Conservation (phyloP, 2,329 filamentous ascomycete genomes). For the Xylariales sp. region DNA sequence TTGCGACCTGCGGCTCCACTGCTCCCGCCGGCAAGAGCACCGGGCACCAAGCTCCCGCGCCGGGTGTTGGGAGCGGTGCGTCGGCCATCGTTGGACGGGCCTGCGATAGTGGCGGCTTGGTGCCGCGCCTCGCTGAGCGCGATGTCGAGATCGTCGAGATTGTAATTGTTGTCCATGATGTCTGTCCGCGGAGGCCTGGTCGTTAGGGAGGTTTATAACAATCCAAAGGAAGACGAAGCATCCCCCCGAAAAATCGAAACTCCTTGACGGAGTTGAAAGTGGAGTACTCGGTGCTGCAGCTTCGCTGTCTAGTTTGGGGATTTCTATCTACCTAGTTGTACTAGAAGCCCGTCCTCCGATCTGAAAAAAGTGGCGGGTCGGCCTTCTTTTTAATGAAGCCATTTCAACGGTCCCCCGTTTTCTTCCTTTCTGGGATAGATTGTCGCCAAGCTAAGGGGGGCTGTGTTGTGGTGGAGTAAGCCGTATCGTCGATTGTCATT, state of each 20-base stretch:
- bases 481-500: constrained; percentile 31
- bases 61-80: constrained; percentile 44
- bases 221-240: constrained; percentile 28
- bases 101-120: constrained; percentile 38
- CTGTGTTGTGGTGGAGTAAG: constrained; percentile 27
- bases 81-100: constrained; percentile 38
- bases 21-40: neutral
- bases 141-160: constrained; percentile 47
- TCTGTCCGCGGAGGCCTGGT: neutral
- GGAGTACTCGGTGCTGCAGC: neutral
- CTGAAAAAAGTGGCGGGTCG: constrained; percentile 3
- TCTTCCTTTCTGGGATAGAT: constrained; percentile 9
- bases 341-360: neutral
- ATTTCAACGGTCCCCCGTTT: constrained; percentile 12
- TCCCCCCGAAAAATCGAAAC: constrained; percentile 16
- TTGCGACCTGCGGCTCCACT: constrained; percentile 17
- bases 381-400: constrained; percentile 13
- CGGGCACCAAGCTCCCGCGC: constrained; percentile 45
- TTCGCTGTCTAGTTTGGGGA: neutral
- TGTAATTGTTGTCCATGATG: constrained; percentile 41
- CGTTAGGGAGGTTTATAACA: constrained; percentile 36
- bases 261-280: constrained; percentile 20
- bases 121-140: constrained; percentile 44
- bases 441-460: constrained; percentile 20
- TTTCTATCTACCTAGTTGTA: neutral